Conservation (phyloP, 257 asterid genomes). For the Solanum lycopersicoides region DNA sequence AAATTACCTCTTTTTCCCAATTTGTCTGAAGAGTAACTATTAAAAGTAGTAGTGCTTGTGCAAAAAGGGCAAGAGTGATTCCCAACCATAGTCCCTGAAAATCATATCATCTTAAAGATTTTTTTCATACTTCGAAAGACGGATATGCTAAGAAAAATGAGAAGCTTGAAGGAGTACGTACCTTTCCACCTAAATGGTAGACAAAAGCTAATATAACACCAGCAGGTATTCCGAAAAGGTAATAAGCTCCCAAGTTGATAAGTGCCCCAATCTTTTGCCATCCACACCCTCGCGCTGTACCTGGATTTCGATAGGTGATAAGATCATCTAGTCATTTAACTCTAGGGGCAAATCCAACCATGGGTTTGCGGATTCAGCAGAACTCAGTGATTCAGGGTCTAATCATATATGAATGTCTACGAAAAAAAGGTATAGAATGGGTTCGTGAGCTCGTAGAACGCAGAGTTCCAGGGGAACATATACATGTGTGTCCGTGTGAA, state of each 20-base stretch:
- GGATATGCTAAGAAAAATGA: background rate
- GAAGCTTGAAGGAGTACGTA: background rate
- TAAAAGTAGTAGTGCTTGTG: conserved; percentile 2
- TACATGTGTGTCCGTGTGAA: background rate
- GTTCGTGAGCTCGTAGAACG: background rate
- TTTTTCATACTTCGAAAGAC: background rate
- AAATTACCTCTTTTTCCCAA: conserved; percentile 13
- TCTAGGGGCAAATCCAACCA: background rate
- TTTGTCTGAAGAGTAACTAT: background rate
- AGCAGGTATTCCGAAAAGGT: conserved; percentile 9
- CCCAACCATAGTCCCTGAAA: conserved; percentile 15
- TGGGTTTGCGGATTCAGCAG: background rate
- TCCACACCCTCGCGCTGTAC: conserved; percentile 12
- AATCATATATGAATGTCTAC: background rate
- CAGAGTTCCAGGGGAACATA: background rate
- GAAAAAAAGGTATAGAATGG: background rate
- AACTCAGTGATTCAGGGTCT: background rate
- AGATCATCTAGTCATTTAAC: background rate
- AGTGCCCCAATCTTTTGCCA: conserved; percentile 12
- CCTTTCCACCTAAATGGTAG: conserved; percentile 9
- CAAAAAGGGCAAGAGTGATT: background rate
- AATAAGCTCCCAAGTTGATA: conserved; percentile 15
- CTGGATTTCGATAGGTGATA: background rate
- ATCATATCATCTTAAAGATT: background rate
- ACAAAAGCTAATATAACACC: conserved; percentile 11